Base-by-base conservation (phyloP, 2,329 filamentous ascomycete species). In the Colletotrichum sp. region DNA sequence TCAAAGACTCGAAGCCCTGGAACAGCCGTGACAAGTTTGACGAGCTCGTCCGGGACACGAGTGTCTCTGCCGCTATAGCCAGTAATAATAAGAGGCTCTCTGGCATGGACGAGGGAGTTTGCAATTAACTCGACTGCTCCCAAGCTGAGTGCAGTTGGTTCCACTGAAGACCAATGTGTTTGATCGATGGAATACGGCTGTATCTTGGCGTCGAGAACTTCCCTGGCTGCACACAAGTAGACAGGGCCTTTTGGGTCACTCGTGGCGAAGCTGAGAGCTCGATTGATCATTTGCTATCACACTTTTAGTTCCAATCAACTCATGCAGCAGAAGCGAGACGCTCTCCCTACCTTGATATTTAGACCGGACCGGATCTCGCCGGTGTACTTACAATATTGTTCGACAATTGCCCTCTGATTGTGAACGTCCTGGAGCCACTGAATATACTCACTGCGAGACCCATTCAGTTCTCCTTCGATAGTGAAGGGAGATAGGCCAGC, bases 381-480 rank as follows among this genome's bases (percentile, higher is more conserved):
- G 0, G 93, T 87, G 81, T 97, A 98, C 12, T 95, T 91, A 83
- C 96, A 98, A 84, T 98, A 98, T 85, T 98, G 95, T 0, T 91
- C 88, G 5, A 98, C 87, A 75, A 98, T 96, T 80, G 92, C 90
- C 83, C 94, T 95, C 83, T 96, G 95, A 80, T 96, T 94, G 0
- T 93, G 94, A 4, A 96, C 93, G 83, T 96, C 94, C 81, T 96
- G 95, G 36, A 96, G 93, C 94, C 95, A 96, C 83, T 96, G 95
- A 79, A 96, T 96, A 82, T 95, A 96, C 84, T 96, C 95, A 2
- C 94, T 96, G 70, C 95, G 89, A n/a, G 90, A 93, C 15, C 95
- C 95, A 1, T 93, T 90, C 85, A 94, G 91, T 84, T 96, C 95
- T 18, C 95, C 95, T 80, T 96, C 94, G 34, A 93, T 89, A 0